Base-by-base conservation (phyloP, 1,284 basidiomycete genomes). In the Leucoagaricus sp. region DNA sequence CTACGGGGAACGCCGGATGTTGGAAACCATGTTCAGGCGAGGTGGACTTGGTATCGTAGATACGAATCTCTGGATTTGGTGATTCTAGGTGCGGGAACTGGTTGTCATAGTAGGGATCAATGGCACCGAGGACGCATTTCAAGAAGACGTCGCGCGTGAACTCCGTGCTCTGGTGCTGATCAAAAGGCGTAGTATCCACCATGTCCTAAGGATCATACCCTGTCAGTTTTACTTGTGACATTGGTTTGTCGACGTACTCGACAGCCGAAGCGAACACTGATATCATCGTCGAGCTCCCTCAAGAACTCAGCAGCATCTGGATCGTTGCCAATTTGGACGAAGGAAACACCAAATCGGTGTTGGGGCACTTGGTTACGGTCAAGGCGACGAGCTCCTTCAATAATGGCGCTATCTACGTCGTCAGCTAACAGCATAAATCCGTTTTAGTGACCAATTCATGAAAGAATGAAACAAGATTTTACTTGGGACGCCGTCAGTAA, bases 281-380 rank as follows among this genome's bases (percentile, higher is more conserved):
- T 71, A n/a, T 74, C 70, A 55, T 79, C 72, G 48, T 84, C 82
- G 4, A 84, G 64, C 41, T 68, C 71, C 49, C 66, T 68, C 46
- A 83, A 65, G n/a, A 75, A 69, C n/a, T 72, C 71, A 0, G 78
- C 68, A 1, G 81, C 82, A 26, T 67, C 70, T 0, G 65, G 61
- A 57, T 81, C 78, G 9, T 73, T 69, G 0, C 82, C 81, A 40
- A 83, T 76, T 58, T 85, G 82, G 41, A 81, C 75, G 58, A 84
- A 83, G 34, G 80, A 78, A 31, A 84, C 72, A 28, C 80, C 77
- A 25, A 83, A 71, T 63, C 65, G 75, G 59, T 66, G 67, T 34
- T 56, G 59, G 33, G 69, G 72, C 44, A 76, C 67, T 12, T 65
- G 62, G 2, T 64, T 66, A 17, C 63, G 62, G 57, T 84, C 81